Percentiles rank a stretch among this genome's conserved stretches.
Conservation (phyloP, 108 stramenopile genomes). For the Mayamaea pseudoterrestris region DNA sequence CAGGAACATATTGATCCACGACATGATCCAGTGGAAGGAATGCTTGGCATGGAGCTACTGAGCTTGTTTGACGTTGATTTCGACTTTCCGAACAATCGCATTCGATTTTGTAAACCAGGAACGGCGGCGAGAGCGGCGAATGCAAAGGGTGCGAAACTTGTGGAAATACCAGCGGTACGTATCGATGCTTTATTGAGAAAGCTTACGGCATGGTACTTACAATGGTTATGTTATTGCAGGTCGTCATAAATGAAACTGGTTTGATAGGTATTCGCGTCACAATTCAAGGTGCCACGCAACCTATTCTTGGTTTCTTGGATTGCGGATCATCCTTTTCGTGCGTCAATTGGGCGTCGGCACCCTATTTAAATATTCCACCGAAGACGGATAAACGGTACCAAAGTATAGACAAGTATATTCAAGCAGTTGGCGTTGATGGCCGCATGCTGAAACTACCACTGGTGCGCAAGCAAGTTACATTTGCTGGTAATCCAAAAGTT, state of each 20-base stretch:
- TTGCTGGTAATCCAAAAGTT: conserved; percentile 29
- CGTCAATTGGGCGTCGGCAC: conserved; percentile 58
- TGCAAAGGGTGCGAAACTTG: too few species aligned
- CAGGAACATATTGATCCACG: conserved; percentile 71
- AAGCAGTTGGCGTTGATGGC: conserved; percentile 60
- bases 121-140: conserved; percentile 13
- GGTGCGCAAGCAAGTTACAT: conserved; percentile 25
- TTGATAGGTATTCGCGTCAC: conserved; percentile 47
- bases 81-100: conserved; percentile 46
- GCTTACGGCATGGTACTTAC: too few species aligned
- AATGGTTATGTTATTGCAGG: conserved; percentile 44
- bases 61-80: conserved; percentile 66
- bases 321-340: conserved; percentile 59
- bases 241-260: conserved; percentile 61
- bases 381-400: too few species aligned
- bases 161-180: conserved; percentile 11
- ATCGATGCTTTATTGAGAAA: too few species aligned
- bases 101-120: conserved; percentile 53
- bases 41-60: conserved; percentile 70
- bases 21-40: conserved; percentile 72
- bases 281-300: conserved; percentile 23
- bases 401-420: too few species aligned
- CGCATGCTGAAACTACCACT: conserved; percentile 33
- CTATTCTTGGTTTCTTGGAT: conserved; percentile 57
- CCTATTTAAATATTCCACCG: conserved; percentile 26